Percentiles rank a stretch among this genome's conserved stretches.
phyloP scores from a whole-genome alignment of 805 yeast genomes.

The Brettanomyces bruxellensis region DNA sequence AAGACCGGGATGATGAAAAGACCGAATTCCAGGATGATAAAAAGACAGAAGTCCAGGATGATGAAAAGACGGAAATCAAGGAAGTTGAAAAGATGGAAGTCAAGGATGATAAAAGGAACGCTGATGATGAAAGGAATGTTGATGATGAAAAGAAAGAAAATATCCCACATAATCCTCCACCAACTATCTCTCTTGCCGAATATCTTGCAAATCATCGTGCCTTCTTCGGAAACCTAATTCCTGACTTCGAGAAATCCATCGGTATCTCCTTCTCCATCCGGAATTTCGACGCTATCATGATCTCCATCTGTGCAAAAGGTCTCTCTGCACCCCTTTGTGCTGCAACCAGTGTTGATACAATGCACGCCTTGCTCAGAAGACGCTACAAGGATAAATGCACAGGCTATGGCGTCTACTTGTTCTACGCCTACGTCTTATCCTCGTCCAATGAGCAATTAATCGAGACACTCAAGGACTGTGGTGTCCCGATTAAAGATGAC shows the following conservation, averaged over 20 bases:
- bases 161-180: no score
- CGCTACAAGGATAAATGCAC: slow-evolving; percentile 28
- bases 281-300: slow-evolving; percentile 44
- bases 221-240: slow-evolving; percentile 19
- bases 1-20: no score
- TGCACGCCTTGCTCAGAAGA: slow-evolving; percentile 34
- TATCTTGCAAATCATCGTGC: background rate
- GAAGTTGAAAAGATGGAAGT: no score
- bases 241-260: slow-evolving; percentile 32
- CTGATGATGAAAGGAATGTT: no score
- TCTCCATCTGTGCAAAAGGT: slow-evolving; percentile 45
- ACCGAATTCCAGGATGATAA: no score
- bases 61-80: no score
- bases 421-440: slow-evolving; percentile 24
- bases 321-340: slow-evolving; percentile 48
- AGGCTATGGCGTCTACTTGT: slow-evolving; percentile 24
- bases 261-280: slow-evolving; percentile 30
- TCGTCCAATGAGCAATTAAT: slow-evolving; percentile 28
- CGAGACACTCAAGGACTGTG: slow-evolving; percentile 25
- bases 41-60: no score
- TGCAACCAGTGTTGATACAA: slow-evolving; percentile 35
- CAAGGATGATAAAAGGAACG: no score
- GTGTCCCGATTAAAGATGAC: slow-evolving; percentile 22
- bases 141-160: no score
- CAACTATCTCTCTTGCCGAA: background rate